These are phyloP conservation scores for Nemania serpens DNA, from an alignment of 2,329 filamentous ascomycete genomes.

Conservation along the genomic window DNA sequence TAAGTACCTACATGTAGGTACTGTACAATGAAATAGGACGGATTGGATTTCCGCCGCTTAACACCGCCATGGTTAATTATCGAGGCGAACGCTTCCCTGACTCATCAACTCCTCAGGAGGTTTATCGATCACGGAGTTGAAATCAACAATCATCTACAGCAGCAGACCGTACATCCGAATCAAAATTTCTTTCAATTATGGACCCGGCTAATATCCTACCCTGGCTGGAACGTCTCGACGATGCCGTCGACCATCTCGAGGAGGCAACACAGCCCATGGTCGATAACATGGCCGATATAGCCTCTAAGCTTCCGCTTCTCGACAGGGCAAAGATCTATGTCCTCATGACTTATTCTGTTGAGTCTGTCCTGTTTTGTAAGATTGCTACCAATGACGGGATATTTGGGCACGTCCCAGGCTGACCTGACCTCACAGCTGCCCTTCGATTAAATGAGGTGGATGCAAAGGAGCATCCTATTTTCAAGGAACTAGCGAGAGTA, in stretches of 20 bases:
- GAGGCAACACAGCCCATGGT: constrained; percentile 76
- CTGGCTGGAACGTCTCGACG: constrained; percentile 74
- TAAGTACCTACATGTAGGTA: not conserved
- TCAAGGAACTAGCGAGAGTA: constrained; percentile 82
- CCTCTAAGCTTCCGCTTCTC: constrained; percentile 83
- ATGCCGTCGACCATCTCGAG: constrained; percentile 79
- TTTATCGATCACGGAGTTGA: not conserved
- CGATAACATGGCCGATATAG: constrained; percentile 65
- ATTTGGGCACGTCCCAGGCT: not conserved
- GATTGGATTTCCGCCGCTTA: constrained; percentile 33
- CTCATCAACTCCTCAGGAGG: not conserved
- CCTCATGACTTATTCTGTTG: constrained; percentile 85
- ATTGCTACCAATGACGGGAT: not conserved
- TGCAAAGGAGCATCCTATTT: constrained; percentile 83
- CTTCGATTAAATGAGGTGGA: constrained; percentile 79
- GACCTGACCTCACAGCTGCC: constrained; percentile 56
- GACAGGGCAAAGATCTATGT: constrained; percentile 95
- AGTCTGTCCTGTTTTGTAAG: constrained; percentile 86
- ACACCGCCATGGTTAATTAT: constrained; percentile 38
- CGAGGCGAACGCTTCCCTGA: not conserved
- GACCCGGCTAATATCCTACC: constrained; percentile 63
- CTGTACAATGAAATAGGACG: not conserved
- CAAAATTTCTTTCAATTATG: constrained; percentile 42
- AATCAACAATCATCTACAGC: not conserved
- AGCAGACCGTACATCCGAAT: too few species aligned